A percentile compares a stretch with the other conserved stretches of the same genome.
Evolutionary conservation across 345 rosid genomes (phyloP).

Genomic region (Clarkia xantiana): DNA sequence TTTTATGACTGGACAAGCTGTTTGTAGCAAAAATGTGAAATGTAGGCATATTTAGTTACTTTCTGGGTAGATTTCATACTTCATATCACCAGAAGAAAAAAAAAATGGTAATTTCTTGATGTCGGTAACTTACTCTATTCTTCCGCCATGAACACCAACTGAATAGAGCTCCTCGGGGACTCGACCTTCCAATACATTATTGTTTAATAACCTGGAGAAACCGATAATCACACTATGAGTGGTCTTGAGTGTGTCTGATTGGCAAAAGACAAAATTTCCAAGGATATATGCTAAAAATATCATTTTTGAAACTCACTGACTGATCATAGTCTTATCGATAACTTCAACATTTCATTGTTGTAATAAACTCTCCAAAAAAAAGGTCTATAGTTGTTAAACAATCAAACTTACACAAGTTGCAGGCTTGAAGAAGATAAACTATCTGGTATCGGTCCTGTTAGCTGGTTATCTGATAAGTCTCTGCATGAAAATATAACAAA

Average conservation of each 20-base stretch:
- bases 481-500: constrained; percentile 16
- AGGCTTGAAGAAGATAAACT: constrained; percentile 58
- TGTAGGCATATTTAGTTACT: no score
- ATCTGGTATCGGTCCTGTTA: constrained; percentile 76
- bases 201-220: constrained; percentile 47
- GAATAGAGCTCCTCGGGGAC: constrained; percentile 87
- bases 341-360: no score
- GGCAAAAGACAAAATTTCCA: background rate
- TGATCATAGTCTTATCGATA: no score
- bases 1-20: constrained; percentile 90
- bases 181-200: constrained; percentile 58
- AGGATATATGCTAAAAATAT: no score
- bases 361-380: no score
- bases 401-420: constrained; percentile 59
- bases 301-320: no score
- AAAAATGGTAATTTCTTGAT: background rate
- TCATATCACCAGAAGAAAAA: background rate
- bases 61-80: no score
- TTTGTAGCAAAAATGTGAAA: background rate
- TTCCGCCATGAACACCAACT: constrained; percentile 95
- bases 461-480: constrained; percentile 75
- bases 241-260: background rate
- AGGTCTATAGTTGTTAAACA: background rate
- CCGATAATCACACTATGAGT: background rate
- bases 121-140: constrained; percentile 49